A percentile compares a stretch with the other conserved stretches of the same genome.
These are phyloP conservation scores for Straminergon stramineum DNA, from an alignment of 225 moss, liverwort and hornwort genomes.

Conservation along the genomic window DNA sequence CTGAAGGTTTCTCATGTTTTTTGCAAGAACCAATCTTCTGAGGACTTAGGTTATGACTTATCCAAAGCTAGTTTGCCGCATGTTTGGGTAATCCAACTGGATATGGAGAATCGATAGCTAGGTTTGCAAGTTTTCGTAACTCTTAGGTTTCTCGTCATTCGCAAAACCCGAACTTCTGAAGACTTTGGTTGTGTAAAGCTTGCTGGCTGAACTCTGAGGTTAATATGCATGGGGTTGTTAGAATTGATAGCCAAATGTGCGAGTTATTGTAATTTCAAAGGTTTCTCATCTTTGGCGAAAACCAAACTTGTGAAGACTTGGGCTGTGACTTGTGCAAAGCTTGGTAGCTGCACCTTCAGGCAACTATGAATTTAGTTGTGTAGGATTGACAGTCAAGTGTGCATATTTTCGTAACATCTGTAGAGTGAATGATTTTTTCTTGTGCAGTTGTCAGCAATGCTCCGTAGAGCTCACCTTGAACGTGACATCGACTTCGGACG, in stretches of 20 bases:
- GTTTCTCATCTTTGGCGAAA: neutral
- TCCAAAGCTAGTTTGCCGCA: neutral
- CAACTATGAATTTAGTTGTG: neutral
- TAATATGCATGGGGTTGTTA: neutral
- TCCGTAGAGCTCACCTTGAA: slow-evolving; percentile 56
- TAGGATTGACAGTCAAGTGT: neutral
- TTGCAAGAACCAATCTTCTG: too few relatives aligned
- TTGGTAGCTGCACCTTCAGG: neutral
- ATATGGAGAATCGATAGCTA: neutral
- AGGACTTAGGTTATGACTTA: neutral
- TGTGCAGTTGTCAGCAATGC: slow-evolving; percentile 55
- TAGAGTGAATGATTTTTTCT: neutral
- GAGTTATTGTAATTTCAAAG: too few relatives aligned
- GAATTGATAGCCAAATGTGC: neutral
- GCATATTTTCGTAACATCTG: neutral
- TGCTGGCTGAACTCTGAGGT: too few relatives aligned
- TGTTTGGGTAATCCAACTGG: neutral
- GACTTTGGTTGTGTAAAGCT: neutral
- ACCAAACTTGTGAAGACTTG: neutral
- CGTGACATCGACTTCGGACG: slow-evolving; percentile 36
- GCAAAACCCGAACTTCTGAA: neutral
- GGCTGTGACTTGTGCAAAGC: neutral
- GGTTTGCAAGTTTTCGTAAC: neutral
- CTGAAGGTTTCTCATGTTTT: too few relatives aligned
- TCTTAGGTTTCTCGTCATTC: neutral